Conservation (phyloP, 2,329 filamentous ascomycete genomes). For the Ophiostoma angusticollis region DNA sequence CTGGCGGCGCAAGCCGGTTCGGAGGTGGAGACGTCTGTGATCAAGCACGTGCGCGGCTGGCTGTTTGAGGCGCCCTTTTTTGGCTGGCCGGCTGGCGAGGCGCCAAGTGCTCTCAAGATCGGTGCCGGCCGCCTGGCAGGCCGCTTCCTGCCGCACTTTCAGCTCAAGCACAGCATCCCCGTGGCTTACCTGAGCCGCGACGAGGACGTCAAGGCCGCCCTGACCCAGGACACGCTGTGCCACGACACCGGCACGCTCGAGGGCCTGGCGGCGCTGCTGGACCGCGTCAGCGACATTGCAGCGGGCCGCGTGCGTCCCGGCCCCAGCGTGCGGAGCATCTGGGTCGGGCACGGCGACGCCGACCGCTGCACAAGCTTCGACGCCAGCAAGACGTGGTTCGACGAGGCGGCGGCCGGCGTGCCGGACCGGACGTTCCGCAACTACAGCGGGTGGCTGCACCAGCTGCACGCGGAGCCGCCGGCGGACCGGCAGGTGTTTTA, state of each 20-base stretch:
- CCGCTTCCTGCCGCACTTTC: constrained; percentile 51
- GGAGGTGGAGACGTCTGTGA: constrained; percentile 35
- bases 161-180: constrained; percentile 55
- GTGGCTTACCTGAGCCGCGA: constrained; percentile 55
- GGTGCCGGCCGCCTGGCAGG: constrained; percentile 53
- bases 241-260: constrained; percentile 78
- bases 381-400: constrained; percentile 51
- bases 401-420: constrained; percentile 34
- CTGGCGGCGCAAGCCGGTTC: constrained; percentile 30
- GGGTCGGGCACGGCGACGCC: constrained; percentile 62
- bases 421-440: constrained; percentile 57
- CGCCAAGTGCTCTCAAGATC: constrained; percentile 52
- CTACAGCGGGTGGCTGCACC: constrained; percentile 71
- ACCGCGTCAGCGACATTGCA: constrained; percentile 52
- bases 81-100: constrained; percentile 51
- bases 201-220: constrained; percentile 44
- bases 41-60: constrained; percentile 55
- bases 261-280: constrained; percentile 63
- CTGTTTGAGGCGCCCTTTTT: constrained; percentile 70
- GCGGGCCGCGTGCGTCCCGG: constrained; percentile 40
- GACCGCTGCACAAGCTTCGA: constrained; percentile 58
- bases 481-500: constrained; percentile 38
- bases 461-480: constrained; percentile 46
- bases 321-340: constrained; percentile 47
- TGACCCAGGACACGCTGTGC: constrained; percentile 55